phyloP scores from a whole-genome alignment of 768 basidiomycete genomes.

The Lyophyllum atratum region DNA sequence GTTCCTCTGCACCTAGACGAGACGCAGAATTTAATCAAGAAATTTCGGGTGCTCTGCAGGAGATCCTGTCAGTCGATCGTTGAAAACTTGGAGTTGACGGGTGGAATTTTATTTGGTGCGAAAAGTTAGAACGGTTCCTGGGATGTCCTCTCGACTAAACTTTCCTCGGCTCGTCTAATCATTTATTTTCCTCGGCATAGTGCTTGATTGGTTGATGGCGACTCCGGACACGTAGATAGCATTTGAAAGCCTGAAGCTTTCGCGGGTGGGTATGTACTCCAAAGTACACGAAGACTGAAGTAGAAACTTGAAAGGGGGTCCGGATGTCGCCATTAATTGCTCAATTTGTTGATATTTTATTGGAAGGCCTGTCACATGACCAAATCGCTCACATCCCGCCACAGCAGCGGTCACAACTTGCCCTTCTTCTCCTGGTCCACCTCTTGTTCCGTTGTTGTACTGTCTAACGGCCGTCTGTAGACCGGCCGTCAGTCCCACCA shows the following conservation, averaged over 20 bases:
- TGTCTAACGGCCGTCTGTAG: no score
- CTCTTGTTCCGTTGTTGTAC: no score
- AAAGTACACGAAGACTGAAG: not conserved
- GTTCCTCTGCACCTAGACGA: not conserved
- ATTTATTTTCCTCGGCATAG: not conserved
- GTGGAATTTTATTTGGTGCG: not conserved
- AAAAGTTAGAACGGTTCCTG: not conserved
- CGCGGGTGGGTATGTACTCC: not conserved
- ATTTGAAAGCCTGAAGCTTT: not conserved
- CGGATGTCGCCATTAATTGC: not conserved
- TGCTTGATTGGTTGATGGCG: not conserved
- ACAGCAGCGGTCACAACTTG: no score
- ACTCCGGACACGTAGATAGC: not conserved
- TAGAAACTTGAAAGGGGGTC: not conserved
- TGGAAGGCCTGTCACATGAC: not conserved
- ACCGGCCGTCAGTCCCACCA: no score
- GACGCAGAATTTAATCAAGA: not conserved
- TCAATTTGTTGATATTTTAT: no score
- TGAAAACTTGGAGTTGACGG: not conserved
- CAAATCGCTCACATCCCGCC: not conserved
- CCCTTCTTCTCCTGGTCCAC: no score
- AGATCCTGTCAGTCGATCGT: not conserved
- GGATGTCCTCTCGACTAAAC: not conserved
- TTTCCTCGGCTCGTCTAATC: not conserved
- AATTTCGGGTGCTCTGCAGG: not conserved